Evolutionary conservation across 352 stramenopile genomes (phyloP).

Genomic region (Pythium folliculosum): DNA sequence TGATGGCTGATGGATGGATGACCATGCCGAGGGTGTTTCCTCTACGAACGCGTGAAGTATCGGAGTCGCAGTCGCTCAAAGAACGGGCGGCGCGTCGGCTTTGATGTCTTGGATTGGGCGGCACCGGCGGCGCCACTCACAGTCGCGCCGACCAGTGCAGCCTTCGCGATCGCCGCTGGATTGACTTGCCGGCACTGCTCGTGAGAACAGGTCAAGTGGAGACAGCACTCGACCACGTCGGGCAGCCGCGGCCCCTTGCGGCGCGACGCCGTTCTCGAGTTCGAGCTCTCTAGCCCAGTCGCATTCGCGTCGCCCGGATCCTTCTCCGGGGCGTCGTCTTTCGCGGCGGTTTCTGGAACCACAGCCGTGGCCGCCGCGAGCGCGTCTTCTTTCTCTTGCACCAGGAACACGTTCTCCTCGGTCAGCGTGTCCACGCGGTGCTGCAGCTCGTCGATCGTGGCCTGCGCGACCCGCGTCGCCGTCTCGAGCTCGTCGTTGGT

Average conservation of each 20-base stretch:
- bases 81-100: neutral
- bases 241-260: conserved; percentile 37
- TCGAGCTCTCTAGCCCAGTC: conserved; percentile 6
- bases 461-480: conserved; percentile 53
- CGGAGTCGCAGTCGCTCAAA: neutral
- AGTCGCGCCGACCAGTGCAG: neutral
- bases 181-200: conserved; percentile 28
- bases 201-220: conserved; percentile 65
- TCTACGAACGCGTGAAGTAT: neutral
- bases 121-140: neutral
- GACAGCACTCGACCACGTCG: conserved; percentile 69
- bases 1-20: conserved; percentile 22
- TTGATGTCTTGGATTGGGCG: neutral
- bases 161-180: neutral
- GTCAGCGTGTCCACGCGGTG: conserved; percentile 53
- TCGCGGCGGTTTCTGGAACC: neutral
- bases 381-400: conserved; percentile 65
- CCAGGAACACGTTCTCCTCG: conserved; percentile 71
- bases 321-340: neutral
- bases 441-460: conserved; percentile 62
- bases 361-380: conserved; percentile 8
- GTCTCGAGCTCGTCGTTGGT: conserved; percentile 75
- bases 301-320: neutral
- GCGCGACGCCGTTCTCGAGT: conserved; percentile 1
- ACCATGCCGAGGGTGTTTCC: neutral